These are phyloP conservation scores for Cylindrodendrum hubeiense DNA, from an alignment of 2,329 filamentous ascomycete species.

Conservation along the genomic window DNA sequence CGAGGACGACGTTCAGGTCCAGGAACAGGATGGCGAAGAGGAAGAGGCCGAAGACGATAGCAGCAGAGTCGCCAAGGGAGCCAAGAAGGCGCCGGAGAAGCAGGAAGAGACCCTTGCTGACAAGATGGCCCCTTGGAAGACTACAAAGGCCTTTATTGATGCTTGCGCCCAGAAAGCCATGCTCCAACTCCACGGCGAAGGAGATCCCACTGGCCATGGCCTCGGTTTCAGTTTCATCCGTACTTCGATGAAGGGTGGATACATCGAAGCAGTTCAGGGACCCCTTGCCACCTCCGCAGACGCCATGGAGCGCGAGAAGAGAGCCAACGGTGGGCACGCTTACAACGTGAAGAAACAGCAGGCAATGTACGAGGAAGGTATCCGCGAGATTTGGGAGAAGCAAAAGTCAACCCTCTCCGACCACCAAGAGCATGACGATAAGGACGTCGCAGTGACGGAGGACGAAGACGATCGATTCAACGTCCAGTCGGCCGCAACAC, in stretches of 20 bases:
- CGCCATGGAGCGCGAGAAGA: slow-evolving; percentile 87
- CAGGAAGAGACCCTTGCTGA: slow-evolving; percentile 82
- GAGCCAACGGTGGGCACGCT: slow-evolving; percentile 91
- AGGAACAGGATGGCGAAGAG: slow-evolving; percentile 72
- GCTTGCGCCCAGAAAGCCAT: slow-evolving; percentile 96
- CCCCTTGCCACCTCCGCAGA: slow-evolving; percentile 79
- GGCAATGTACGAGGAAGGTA: slow-evolving; percentile 90
- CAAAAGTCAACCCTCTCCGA: slow-evolving; percentile 86
- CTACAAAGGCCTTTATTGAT: slow-evolving; percentile 95
- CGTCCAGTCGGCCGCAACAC: slow-evolving; percentile 76
- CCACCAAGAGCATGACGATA: slow-evolving; percentile 74
- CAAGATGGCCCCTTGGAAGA: slow-evolving; percentile 95
- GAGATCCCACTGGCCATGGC: slow-evolving; percentile 93
- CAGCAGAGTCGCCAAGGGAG: slow-evolving; percentile 53
- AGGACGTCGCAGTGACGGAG: slow-evolving; percentile 68
- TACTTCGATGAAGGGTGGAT: slow-evolving; percentile 98
- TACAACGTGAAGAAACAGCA: slow-evolving; percentile 98
- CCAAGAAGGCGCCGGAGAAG: slow-evolving; percentile 61
- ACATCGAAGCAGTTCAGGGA: slow-evolving; percentile 81
- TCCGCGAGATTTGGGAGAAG: slow-evolving; percentile 91
- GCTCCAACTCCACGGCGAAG: slow-evolving; percentile 93
- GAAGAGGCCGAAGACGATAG: slow-evolving; percentile 61
- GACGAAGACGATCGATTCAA: slow-evolving; percentile 79
- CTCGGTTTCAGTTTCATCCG: slow-evolving; percentile 97
- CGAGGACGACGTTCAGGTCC: slow-evolving; percentile 74